Evolutionary conservation across 495 filamentous ascomycete genomes (phyloP).

Genomic region (Xylaria palmicola): DNA sequence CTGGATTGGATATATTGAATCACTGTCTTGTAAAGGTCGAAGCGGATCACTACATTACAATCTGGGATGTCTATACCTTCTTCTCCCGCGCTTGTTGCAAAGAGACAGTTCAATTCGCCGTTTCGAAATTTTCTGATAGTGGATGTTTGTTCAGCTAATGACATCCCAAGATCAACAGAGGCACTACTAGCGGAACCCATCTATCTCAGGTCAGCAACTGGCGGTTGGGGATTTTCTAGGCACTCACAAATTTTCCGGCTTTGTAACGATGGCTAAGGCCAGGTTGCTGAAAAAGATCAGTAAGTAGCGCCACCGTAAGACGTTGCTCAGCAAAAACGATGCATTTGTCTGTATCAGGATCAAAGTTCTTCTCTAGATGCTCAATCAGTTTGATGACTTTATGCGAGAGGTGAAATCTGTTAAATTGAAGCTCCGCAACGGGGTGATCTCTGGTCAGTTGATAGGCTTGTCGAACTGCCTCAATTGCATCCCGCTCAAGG

Average conservation of each 20-base stretch:
- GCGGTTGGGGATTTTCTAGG: neutral
- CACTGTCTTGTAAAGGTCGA: slow-evolving; percentile 85
- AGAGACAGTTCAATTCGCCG: slow-evolving; percentile 82
- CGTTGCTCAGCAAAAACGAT: slow-evolving; percentile 85
- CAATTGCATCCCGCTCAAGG: slow-evolving; percentile 49
- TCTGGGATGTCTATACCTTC: slow-evolving; percentile 96
- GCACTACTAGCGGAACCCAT: slow-evolving; percentile 43
- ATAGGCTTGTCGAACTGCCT: slow-evolving; percentile 60
- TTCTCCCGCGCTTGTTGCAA: slow-evolving; percentile 90
- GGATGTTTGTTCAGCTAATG: slow-evolving; percentile 72
- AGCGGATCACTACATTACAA: slow-evolving; percentile 87
- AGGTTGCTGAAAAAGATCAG: slow-evolving; percentile 58
- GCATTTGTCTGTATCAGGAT: slow-evolving; percentile 55
- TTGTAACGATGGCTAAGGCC: slow-evolving; percentile 60
- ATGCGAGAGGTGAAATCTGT: slow-evolving; percentile 55
- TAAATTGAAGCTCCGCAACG: slow-evolving; percentile 44
- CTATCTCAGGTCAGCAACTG: slow-evolving; percentile 15
- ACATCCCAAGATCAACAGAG: slow-evolving; percentile 39
- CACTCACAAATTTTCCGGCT: slow-evolving; percentile 66
- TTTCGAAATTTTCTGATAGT: slow-evolving; percentile 74
- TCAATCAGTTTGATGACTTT: slow-evolving; percentile 68
- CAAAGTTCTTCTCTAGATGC: slow-evolving; percentile 59
- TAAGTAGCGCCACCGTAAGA: slow-evolving; percentile 72
- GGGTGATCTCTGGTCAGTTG: slow-evolving; percentile 52
- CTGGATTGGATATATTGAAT: slow-evolving; percentile 96